A percentile compares a stretch with the other conserved stretches of the same genome.
phyloP scores from a whole-genome alignment of 208 protist species.

The Blechomonas ayalai region DNA sequence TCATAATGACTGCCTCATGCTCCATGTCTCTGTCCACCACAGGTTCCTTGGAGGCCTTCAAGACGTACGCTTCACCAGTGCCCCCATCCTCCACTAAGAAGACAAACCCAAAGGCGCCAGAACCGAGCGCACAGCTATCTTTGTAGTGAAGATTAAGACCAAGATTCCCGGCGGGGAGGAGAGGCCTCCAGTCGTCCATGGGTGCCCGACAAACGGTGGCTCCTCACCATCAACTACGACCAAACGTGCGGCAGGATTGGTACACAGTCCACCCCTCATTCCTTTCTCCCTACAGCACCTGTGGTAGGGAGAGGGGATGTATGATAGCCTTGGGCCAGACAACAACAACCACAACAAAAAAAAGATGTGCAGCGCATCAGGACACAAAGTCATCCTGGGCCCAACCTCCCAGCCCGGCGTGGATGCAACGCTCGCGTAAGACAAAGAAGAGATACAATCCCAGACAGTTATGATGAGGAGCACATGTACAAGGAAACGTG shows the following conservation, averaged over 20 bases:
- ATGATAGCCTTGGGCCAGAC: too few species aligned
- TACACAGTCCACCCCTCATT: slow-evolving; percentile 1
- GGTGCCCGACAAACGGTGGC: too few species aligned
- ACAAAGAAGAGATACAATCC: too few species aligned
- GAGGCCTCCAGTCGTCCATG: too few species aligned
- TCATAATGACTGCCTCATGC: slow-evolving; percentile 34
- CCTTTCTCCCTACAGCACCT: too few species aligned
- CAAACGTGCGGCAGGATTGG: background rate
- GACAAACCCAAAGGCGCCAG: slow-evolving; percentile 38
- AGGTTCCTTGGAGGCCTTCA: slow-evolving; percentile 39
- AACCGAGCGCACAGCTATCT: slow-evolving; percentile 16
- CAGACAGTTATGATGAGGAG: too few species aligned
- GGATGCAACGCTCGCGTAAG: too few species aligned
- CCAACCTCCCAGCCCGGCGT: too few species aligned
- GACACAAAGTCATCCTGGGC: too few species aligned
- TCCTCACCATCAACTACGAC: slow-evolving; percentile 1
- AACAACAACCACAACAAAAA: too few species aligned
- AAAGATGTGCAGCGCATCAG: too few species aligned
- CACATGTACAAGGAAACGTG: background rate
- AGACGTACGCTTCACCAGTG: slow-evolving; percentile 14
- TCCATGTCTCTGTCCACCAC: slow-evolving; percentile 5
- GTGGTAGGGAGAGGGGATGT: background rate
- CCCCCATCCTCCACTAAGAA: slow-evolving; percentile 25
- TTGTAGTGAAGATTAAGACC: slow-evolving; percentile 7
- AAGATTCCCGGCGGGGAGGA: background rate